Evolutionary conservation across 2,329 filamentous ascomycete species (phyloP).

Genomic region (Alternaria arbusti): DNA sequence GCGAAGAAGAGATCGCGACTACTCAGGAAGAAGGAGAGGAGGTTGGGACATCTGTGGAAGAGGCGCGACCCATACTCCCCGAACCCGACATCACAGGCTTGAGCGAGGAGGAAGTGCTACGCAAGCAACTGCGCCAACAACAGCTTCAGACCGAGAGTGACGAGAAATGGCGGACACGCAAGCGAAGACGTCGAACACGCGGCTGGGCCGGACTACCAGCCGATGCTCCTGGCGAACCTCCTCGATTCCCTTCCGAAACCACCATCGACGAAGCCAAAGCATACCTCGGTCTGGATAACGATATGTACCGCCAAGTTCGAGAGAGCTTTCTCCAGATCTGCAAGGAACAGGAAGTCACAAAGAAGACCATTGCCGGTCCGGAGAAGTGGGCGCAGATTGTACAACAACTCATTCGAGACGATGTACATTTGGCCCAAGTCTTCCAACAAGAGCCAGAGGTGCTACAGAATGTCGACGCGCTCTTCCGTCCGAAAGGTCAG

Average conservation of each 20-base stretch:
- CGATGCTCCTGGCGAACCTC: constrained; percentile 70
- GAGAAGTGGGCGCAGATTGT: constrained; percentile 78
- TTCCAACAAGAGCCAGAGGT: constrained; percentile 65
- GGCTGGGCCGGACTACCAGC: constrained; percentile 72
- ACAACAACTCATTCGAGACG: constrained; percentile 68
- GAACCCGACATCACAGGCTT: constrained; percentile 14
- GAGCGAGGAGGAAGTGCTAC: constrained; percentile 32
- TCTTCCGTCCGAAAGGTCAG: constrained; percentile 54
- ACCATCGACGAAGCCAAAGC: constrained; percentile 80
- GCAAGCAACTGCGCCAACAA: constrained; percentile 38
- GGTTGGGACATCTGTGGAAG: background rate
- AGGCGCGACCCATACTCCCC: constrained; percentile 6
- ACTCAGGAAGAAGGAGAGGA: background rate
- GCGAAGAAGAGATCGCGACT: constrained; percentile 16
- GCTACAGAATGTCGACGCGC: constrained; percentile 49
- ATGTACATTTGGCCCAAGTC: constrained; percentile 66
- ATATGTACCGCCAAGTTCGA: constrained; percentile 69
- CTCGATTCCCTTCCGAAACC: constrained; percentile 81
- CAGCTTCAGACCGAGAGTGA: constrained; percentile 64
- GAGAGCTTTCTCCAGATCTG: constrained; percentile 75
- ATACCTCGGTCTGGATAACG: constrained; percentile 68
- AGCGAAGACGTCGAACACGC: constrained; percentile 71
- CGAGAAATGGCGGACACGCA: constrained; percentile 67
- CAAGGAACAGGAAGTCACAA: constrained; percentile 68
- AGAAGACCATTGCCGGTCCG: constrained; percentile 77